phyloP scores from a whole-genome alignment of 2,329 filamentous ascomycete genomes.

The Diaporthe australafricana region DNA sequence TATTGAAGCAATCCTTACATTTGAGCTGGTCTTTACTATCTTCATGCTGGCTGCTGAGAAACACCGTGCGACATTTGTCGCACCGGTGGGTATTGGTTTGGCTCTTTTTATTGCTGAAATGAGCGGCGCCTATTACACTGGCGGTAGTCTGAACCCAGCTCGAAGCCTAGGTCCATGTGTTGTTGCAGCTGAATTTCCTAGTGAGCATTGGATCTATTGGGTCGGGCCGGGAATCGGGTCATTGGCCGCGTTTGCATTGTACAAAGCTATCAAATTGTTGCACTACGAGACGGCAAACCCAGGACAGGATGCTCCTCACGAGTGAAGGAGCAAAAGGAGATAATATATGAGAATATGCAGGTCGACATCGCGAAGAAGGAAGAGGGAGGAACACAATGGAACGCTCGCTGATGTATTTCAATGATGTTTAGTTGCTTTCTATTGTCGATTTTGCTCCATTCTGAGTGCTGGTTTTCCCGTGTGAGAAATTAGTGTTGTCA shows the following conservation, averaged over 20 bases:
- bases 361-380: no score
- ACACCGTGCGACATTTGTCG: slow-evolving; percentile 77
- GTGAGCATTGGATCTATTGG: slow-evolving; percentile 67
- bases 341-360: no score
- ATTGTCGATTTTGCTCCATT: no score
- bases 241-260: slow-evolving; percentile 59
- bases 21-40: slow-evolving; percentile 72
- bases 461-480: no score
- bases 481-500: no score
- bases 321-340: not conserved
- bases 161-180: slow-evolving; percentile 63
- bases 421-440: no score
- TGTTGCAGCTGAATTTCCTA: slow-evolving; percentile 52
- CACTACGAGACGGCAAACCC: slow-evolving; percentile 54
- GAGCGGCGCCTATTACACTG: slow-evolving; percentile 58
- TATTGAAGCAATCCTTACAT: slow-evolving; percentile 74
- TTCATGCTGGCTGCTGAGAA: slow-evolving; percentile 80
- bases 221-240: slow-evolving; percentile 63
- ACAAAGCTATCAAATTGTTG: slow-evolving; percentile 61
- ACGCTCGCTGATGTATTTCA: no score
- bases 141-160: slow-evolving; percentile 62
- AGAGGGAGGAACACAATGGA: no score
- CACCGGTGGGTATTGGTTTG: slow-evolving; percentile 78
- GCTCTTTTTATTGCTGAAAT: slow-evolving; percentile 72
- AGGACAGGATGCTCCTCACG: slow-evolving; percentile 3